Evolutionary conservation across 148 eudicot genomes (phyloP).

Genomic region (Fagopyrum esculentum): DNA sequence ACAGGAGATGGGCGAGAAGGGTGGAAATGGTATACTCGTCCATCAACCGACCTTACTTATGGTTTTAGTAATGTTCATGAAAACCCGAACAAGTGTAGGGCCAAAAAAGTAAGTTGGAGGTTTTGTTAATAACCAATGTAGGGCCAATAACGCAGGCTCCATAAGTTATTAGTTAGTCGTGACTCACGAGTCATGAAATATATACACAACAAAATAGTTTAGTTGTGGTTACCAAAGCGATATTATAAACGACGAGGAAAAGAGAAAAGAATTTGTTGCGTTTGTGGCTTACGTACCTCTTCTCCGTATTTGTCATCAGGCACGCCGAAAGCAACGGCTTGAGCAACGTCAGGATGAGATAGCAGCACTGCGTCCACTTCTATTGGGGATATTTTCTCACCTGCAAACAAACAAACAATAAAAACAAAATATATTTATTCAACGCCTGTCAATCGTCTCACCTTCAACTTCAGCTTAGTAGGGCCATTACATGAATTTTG

Average conservation of each 20-base stretch:
- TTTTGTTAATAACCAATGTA: background rate
- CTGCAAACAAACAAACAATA: constrained; percentile 30
- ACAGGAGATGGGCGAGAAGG: no score
- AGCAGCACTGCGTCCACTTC: constrained; percentile 90
- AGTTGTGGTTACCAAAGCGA: background rate
- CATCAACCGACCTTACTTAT: no score
- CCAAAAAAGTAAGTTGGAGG: background rate
- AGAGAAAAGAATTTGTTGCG: background rate
- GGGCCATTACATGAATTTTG: no score
- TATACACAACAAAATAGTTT: background rate
- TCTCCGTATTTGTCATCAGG: constrained; percentile 98
- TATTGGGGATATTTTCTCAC: constrained; percentile 95
- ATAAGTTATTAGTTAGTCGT: background rate
- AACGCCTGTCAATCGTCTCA: background rate
- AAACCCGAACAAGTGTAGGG: no score
- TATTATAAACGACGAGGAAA: background rate
- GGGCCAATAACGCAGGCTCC: background rate
- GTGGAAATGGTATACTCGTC: no score
- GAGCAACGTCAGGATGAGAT: constrained; percentile 76
- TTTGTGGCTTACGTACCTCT: constrained; percentile 48
- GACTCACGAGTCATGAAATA: background rate
- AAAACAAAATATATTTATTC: background rate
- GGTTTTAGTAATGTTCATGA: no score
- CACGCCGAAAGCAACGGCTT: constrained; percentile 94
- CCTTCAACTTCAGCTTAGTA: background rate